Percentiles rank a stretch among this genome's conserved stretches.
phyloP scores from a whole-genome alignment of 2,329 filamentous ascomycete species.

The Botrytis byssoidea region DNA sequence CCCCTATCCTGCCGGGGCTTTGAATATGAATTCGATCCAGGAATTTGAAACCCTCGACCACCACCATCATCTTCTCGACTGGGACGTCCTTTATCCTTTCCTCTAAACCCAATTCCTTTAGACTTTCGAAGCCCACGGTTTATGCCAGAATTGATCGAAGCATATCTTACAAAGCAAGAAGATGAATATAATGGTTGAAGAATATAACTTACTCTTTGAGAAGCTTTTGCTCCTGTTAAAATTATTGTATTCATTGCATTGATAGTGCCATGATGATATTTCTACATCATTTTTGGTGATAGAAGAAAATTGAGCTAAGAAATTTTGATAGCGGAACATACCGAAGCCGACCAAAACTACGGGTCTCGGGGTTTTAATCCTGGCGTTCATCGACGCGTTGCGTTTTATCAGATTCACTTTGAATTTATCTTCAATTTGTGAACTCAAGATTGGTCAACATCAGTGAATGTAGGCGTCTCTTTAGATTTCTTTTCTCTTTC shows the following conservation, averaged over 20 bases:
- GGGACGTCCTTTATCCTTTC: constrained; percentile 24
- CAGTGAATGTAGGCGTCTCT: background rate
- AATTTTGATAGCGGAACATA: constrained; percentile 13
- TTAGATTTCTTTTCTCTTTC: background rate
- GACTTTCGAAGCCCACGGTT: constrained; percentile 61
- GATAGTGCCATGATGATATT: constrained; percentile 5
- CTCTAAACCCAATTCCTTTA: constrained; percentile 39
- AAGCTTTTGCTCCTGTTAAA: constrained; percentile 22
- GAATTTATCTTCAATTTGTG: background rate
- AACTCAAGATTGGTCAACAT: background rate
- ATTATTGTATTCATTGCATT: constrained; percentile 32
- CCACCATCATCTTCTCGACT: background rate
- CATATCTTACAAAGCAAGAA: constrained; percentile 41
- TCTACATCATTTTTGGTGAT: background rate
- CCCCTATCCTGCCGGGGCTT: background rate
- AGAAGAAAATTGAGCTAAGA: constrained; percentile 1
- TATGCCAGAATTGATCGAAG: constrained; percentile 67
- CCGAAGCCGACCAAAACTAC: background rate
- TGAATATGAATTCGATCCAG: background rate
- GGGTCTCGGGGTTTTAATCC: constrained; percentile 6
- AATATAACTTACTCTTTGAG: constrained; percentile 18
- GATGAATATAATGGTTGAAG: constrained; percentile 19
- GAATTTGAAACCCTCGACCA: constrained; percentile 5
- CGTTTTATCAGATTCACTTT: constrained; percentile 3
- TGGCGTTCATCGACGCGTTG: constrained; percentile 15